Percentiles rank a stretch among this genome's conserved stretches.
Conservation (phyloP, 257 asterid species). For the Solanum sitiens region DNA sequence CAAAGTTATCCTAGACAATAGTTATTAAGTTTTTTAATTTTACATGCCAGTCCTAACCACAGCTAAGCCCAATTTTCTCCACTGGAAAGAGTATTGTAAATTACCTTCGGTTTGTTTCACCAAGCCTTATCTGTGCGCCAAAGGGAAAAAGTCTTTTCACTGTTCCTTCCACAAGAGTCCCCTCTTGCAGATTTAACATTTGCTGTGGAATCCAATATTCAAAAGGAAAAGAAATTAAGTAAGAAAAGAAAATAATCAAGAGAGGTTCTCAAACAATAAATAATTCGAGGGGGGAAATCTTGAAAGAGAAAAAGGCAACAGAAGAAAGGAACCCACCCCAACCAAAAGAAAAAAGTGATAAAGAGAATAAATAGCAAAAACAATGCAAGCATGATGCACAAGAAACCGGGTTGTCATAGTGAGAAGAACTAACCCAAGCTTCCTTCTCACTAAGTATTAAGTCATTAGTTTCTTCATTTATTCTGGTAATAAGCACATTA, state of each 20-base stretch:
- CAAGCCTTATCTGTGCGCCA: conserved; percentile 89
- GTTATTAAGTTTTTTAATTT: not conserved
- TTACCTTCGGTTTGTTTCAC: conserved; percentile 84
- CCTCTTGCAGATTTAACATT: conserved; percentile 60
- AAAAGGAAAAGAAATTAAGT: conserved; percentile 2
- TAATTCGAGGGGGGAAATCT: not conserved
- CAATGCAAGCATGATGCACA: not conserved
- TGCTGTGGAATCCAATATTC: conserved; percentile 28
- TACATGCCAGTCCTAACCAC: not conserved
- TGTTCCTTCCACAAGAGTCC: conserved; percentile 83
- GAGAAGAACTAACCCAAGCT: conserved; percentile 70
- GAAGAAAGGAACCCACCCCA: not conserved
- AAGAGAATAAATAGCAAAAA: not conserved
- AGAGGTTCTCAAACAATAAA: not conserved
- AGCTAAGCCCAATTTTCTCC: not conserved
- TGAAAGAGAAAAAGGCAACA: not conserved
- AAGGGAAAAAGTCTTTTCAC: conserved; percentile 68
- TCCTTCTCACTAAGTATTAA: conserved; percentile 88
- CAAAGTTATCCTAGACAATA: not conserved
- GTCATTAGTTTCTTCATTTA: conserved; percentile 84
- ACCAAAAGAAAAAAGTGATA: not conserved
- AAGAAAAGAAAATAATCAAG: not conserved
- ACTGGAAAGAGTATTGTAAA: not conserved
- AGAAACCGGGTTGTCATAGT: not conserved
- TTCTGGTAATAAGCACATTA: conserved; percentile 64